Percentiles rank a stretch among this genome's conserved stretches.
Evolutionary conservation across 2,329 filamentous ascomycete genomes (phyloP).

Genomic region (Colletotrichum musae): DNA sequence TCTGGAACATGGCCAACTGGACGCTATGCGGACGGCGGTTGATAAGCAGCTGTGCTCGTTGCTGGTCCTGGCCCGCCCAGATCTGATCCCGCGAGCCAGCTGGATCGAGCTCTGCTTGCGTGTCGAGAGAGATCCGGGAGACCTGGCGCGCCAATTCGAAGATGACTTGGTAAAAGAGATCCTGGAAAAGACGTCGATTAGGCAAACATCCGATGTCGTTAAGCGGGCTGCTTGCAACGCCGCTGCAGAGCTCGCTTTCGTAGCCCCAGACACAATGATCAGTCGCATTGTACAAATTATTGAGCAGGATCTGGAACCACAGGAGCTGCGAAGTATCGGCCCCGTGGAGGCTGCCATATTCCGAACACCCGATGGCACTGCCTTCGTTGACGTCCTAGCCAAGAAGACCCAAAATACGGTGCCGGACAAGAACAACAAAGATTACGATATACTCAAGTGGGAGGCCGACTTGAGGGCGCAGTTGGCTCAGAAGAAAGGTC

Average conservation of each 20-base stretch:
- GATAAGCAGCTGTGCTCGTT: slow-evolving; percentile 82
- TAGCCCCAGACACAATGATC: slow-evolving; percentile 87
- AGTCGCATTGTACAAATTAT: slow-evolving; percentile 83
- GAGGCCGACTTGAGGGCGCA: slow-evolving; percentile 91
- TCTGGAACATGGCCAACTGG: slow-evolving; percentile 58
- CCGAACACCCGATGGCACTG: slow-evolving; percentile 88
- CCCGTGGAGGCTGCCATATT: slow-evolving; percentile 94
- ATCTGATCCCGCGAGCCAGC: slow-evolving; percentile 81
- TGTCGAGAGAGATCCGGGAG: slow-evolving; percentile 85
- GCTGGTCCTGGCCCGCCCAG: slow-evolving; percentile 82
- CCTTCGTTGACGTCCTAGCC: slow-evolving; percentile 91
- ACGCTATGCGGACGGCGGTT: slow-evolving; percentile 50
- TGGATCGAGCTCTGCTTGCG: slow-evolving; percentile 94
- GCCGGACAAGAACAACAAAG: slow-evolving; percentile 91
- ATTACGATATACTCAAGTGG: slow-evolving; percentile 97
- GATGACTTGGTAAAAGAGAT: slow-evolving; percentile 79
- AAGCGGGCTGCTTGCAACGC: slow-evolving; percentile 85
- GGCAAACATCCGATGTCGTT: slow-evolving; percentile 63
- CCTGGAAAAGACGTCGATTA: slow-evolving; percentile 60
- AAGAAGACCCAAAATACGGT: slow-evolving; percentile 80
- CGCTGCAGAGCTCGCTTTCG: slow-evolving; percentile 92
- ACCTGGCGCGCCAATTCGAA: slow-evolving; percentile 76
- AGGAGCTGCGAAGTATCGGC: slow-evolving; percentile 80
- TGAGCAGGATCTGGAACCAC: slow-evolving; percentile 78
- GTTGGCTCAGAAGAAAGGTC: slow-evolving; percentile 92